A percentile compares a stretch with the other conserved stretches of the same genome.
Evolutionary conservation across 1,284 basidiomycete genomes (phyloP).

Genomic region (Ganoderma multipileum): DNA sequence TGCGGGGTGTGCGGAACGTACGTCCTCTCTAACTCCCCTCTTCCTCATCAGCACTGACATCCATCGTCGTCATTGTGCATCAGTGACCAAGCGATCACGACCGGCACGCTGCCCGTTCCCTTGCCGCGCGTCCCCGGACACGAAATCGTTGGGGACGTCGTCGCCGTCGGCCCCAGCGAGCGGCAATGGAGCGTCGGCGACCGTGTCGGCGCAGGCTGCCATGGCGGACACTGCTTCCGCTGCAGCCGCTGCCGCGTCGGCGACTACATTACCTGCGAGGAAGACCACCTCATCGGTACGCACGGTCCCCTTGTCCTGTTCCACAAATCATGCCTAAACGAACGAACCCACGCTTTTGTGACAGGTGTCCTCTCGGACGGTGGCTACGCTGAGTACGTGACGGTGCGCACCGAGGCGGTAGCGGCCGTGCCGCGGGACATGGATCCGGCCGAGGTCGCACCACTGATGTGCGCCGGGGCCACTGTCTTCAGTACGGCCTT

Average conservation of each 20-base stretch:
- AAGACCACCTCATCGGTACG: slow-evolving; percentile 21
- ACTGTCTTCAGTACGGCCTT: slow-evolving; percentile 35
- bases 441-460: slow-evolving; percentile 46
- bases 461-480: slow-evolving; percentile 47
- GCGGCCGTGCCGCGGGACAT: slow-evolving; percentile 40
- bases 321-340: background rate
- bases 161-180: slow-evolving; percentile 26
- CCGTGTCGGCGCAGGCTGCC: slow-evolving; percentile 35
- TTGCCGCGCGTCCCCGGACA: slow-evolving; percentile 35
- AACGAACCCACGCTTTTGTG: background rate
- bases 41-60: background rate
- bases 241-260: slow-evolving; percentile 30
- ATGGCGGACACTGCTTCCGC: slow-evolving; percentile 32
- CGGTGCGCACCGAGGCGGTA: slow-evolving; percentile 43
- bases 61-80: background rate
- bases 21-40: background rate
- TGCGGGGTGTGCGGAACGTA: slow-evolving; percentile 38
- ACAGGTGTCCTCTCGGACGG: slow-evolving; percentile 43
- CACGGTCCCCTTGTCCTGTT: background rate
- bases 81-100: slow-evolving; percentile 35
- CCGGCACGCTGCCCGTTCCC: slow-evolving; percentile 24
- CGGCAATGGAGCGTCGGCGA: slow-evolving; percentile 32
- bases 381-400: slow-evolving; percentile 46
- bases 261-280: slow-evolving; percentile 27
- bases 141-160: slow-evolving; percentile 37